Evolutionary conservation across 176 grass and related monocot genomes (phyloP), one percentile per base, ranked within the genome.

Genomic region (Rhipidocladum racemiflorum): DNA sequence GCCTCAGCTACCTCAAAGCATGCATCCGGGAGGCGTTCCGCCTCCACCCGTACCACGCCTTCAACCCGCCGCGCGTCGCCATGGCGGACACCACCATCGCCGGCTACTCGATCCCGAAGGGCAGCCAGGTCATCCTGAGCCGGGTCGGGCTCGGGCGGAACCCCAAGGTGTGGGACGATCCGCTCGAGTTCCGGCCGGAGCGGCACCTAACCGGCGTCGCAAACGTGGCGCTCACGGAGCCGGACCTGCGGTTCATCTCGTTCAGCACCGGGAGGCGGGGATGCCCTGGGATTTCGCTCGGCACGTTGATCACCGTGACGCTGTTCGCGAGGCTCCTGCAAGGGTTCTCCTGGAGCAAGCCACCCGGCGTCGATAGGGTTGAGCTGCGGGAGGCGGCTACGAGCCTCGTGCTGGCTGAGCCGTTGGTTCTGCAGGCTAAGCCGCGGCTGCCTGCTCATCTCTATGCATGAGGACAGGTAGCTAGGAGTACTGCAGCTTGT

Each of bases 21-120:
- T 87, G 84, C 75, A 54, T 82, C 16, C 81, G 89, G 0, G 89
- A 91, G 55, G 76, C 81, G 9, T 83, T 87, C 51, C 85, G 89
- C 9, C 64, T 90, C 0, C 84, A 90, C 84, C 84, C 83, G 6
- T 76, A 89, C 55, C 42, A 81, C 32, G 28, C 87, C 7, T 87
- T 89, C 79, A 89, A 87, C 80, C 69, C 68, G 9, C 87, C 84
- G 2, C 87, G 82, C 6, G 83, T 84, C 1, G 79, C 87, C 14
- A 89, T 84, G 56, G 43, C n/a, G 0, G 84, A 84, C 17, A 54
- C 80, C 5, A 14, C 49, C 51, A 13, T 92, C 16, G 42, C 75
- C 6, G 80, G 74, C 18, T 89, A 92, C 75, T 64, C 68, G 0
- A 35, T 92, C 2, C 87, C 87, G 0, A 84, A 16, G 44, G 90